Evolutionary conservation across 2,329 filamentous ascomycete genomes (phyloP).

Genomic region (Emergomyces orientalis): DNA sequence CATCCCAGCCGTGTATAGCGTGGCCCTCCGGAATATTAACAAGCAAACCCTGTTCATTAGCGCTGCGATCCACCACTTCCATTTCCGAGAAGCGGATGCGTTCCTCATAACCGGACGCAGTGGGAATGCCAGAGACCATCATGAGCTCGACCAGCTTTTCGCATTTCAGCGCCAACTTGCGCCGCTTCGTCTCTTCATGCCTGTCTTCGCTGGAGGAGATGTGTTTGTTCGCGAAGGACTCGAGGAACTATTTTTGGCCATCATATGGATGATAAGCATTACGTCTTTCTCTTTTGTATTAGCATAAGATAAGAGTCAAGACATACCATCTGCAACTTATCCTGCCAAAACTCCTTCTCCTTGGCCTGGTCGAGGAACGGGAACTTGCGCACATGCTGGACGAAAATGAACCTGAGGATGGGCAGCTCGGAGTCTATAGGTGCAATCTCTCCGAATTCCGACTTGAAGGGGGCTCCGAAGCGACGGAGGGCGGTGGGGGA

Average conservation of each 20-base stretch:
- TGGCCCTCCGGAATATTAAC: slow-evolving; percentile 84
- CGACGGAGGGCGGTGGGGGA: slow-evolving; percentile 88
- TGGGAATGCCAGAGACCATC: slow-evolving; percentile 97
- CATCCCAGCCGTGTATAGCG: slow-evolving; percentile 90
- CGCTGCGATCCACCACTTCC: slow-evolving; percentile 87
- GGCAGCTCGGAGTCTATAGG: slow-evolving; percentile 91
- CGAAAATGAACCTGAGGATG: slow-evolving; percentile 91
- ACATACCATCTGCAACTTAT: slow-evolving; percentile 86
- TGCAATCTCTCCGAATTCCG: slow-evolving; percentile 82
- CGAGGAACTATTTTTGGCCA: slow-evolving; percentile 62
- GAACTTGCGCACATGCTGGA: slow-evolving; percentile 95
- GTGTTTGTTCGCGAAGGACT: slow-evolving; percentile 93
- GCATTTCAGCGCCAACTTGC: slow-evolving; percentile 84
- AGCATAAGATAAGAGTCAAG: neutral
- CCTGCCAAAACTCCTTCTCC: slow-evolving; percentile 99
- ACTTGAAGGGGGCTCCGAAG: slow-evolving; percentile 92
- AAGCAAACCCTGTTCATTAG: slow-evolving; percentile 81
- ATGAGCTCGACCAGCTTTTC: slow-evolving; percentile 96
- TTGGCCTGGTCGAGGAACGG: slow-evolving; percentile 92
- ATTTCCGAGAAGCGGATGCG: slow-evolving; percentile 93
- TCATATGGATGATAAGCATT: neutral
- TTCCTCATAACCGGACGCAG: slow-evolving; percentile 94
- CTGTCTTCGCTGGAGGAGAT: slow-evolving; percentile 96
- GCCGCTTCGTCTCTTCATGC: slow-evolving; percentile 88
- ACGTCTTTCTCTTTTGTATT: neutral